Base-by-base conservation (phyloP, 441 rosid species). In the Syzygium syzygioides region DNA sequence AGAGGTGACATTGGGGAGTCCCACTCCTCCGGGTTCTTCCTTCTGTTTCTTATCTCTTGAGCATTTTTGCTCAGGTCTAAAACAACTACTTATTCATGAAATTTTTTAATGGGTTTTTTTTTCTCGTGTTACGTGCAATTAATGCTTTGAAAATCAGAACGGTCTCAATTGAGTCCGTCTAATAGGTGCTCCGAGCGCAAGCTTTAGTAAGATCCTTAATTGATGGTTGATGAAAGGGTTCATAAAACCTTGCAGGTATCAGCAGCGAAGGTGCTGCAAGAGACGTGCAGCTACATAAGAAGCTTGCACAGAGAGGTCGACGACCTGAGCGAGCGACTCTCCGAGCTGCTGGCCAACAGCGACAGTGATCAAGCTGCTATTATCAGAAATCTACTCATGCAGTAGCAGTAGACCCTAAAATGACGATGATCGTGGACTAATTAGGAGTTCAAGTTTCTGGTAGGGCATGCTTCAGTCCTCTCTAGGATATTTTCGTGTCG, bases 261-360 rank as follows among this genome's bases (percentile, higher is more conserved):
- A 60, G 96, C 99, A 3, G 93, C 95, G 10, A 94, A 94, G 90
- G 97, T 95, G 54, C 88, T 97, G 85, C 98, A 96, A 60, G 98
- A 97, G 90, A 97, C 98, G 18, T 97, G 99, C 94, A 95, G 92
- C 95, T 96, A 96, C 92, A 97, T 97, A 55, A 94, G 95, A 91
- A 96, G 90, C 93, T 93, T 97, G 91, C 97, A 97, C 87, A 92
- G 94, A 92, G 99, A 97, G 64, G 96, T 96, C 52, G 99, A 95
- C 89, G 96, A 94, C 92, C 93, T 97, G 45, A 97, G 99, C 87
- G 99, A 96, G 92, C 91, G 99, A 68, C 90, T 97, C 30, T 94
- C 98, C 25, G 97, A 94, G 94, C 92, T 97, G 86, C 92, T 97
- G 86, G 96, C 92, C 48, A 95, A 95, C 64, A 90, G 97, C 84